Base-by-base conservation (phyloP, 2,329 filamentous ascomycete genomes). In the Ascochyta clinopodiicola region DNA sequence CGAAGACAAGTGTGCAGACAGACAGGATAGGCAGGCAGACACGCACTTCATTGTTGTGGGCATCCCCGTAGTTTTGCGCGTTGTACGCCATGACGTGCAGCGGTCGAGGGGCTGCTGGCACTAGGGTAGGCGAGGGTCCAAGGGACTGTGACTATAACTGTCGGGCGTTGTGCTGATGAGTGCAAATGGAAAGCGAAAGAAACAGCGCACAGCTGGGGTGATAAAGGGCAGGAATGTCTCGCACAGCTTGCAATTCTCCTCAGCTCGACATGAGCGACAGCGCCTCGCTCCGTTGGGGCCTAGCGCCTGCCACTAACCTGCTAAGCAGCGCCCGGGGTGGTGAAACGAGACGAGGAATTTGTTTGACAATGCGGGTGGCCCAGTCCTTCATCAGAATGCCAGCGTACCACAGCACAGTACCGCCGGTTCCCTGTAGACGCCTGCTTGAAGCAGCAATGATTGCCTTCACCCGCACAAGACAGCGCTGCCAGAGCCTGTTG, bases 51-150 rank as follows among this genome's bases (percentile, higher is more conserved):
- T 70, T 64, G 59, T 76, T 67, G 43, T 56, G 52, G 48, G 69
- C 69, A 29, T 75, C 74, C 47, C 72, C 71, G 59, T 75, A 74
- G 60, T 63, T 66, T 58, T 63, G 66, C 62, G 67, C 63, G 66
- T 72, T 74, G 72, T 75, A 73, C 50, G 72, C 72, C 74, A 76
- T 75, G 68, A 60, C 59, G 68, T 69, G 66, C 70, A 63, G 68
- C 64, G 62, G 56, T 63, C 62, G 56, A 59, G 6, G 62, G 58
- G 60, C 17, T 17, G 59, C 63, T 56, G 61, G 63, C 55, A 57
- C 61, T 46, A 51, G 53, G 55, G 59, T 57, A 60, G 64, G 57
- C 52, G 55, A 44, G 46, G 53, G 55, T 56, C 40, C 55, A 56
- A 25, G 15, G 31, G 52, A 56, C 46, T 17, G 2, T 17, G 17